Conservation (phyloP, 2,329 filamentous ascomycete species). For the Venturia pyrina region DNA sequence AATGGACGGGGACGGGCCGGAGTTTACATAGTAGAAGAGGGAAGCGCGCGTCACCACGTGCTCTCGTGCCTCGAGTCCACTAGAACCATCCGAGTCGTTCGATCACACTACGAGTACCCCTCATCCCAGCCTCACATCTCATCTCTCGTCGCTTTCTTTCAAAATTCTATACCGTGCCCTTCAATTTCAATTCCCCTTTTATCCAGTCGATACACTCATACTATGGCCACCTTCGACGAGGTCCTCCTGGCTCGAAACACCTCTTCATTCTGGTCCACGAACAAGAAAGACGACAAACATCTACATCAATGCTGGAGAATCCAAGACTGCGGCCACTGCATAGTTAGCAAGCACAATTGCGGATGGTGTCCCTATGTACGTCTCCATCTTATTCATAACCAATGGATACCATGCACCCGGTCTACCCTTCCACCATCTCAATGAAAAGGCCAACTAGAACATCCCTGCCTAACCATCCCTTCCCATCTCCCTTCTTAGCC, state of each 20-base stretch:
- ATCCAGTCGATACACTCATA: background rate
- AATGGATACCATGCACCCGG: too few relatives aligned
- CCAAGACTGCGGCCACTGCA: constrained; percentile 6
- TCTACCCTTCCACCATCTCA: too few relatives aligned
- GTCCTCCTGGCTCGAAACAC: constrained; percentile 2
- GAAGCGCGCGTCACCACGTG: background rate
- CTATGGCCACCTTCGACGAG: background rate
- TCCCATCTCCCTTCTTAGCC: background rate
- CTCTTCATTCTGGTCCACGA: background rate
- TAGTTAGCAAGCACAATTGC: constrained; percentile 2
- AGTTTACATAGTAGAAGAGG: background rate
- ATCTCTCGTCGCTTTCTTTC: too few relatives aligned
- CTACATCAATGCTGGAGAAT: constrained; percentile 9
- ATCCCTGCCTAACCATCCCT: too few relatives aligned
- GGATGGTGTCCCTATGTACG: constrained; percentile 13
- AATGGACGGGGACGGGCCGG: too few relatives aligned
- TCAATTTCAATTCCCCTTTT: too few relatives aligned
- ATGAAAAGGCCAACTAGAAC: too few relatives aligned
- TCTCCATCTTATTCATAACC: background rate
- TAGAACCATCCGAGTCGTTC: too few relatives aligned
- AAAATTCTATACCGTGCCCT: too few relatives aligned
- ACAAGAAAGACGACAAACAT: background rate
- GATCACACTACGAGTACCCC: too few relatives aligned
- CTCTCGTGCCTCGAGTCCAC: too few relatives aligned
- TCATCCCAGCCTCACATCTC: too few relatives aligned